Percentiles rank a stretch among this genome's conserved stretches.
phyloP scores from a whole-genome alignment of 306 rosid species.

The Lotus japonicus region DNA sequence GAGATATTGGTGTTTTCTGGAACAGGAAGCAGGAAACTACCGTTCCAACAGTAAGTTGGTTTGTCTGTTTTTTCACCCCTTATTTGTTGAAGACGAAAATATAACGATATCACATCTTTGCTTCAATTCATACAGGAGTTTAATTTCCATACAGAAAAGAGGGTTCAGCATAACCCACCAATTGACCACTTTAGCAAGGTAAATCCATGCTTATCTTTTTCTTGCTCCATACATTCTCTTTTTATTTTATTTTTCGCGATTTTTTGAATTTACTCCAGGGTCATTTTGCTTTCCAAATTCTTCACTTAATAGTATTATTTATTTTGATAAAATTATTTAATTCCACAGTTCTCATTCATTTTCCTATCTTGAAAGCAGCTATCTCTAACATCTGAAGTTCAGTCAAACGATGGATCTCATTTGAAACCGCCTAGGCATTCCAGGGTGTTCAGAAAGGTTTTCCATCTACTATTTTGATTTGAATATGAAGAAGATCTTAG shows the following conservation, averaged over 20 bases:
- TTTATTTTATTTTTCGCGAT: background rate
- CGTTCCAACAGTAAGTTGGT: constrained; percentile 58
- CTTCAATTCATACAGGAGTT: constrained; percentile 57
- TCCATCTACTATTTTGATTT: constrained; percentile 30
- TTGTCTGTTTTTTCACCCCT: background rate
- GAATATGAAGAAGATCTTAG: background rate
- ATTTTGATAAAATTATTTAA: background rate
- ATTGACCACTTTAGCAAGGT: constrained; percentile 91
- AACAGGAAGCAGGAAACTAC: constrained; percentile 76
- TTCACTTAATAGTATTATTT: background rate
- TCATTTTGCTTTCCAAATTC: too few relatives aligned
- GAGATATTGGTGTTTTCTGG: constrained; percentile 80
- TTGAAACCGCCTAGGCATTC: constrained; percentile 34
- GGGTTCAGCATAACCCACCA: constrained; percentile 60
- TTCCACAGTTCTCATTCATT: constrained; percentile 4
- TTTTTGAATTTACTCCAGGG: too few relatives aligned
- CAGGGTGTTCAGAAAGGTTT: constrained; percentile 52
- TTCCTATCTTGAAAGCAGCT: constrained; percentile 38
- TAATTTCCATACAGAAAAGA: constrained; percentile 65
- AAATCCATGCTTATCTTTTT: background rate
- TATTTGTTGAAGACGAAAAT: background rate
- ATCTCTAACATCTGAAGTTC: constrained; percentile 57
- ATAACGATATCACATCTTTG: constrained; percentile 15
- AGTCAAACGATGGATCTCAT: constrained; percentile 39
- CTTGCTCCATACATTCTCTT: background rate